These are phyloP conservation scores for Lecanicillium sp. DNA, from an alignment of 2,329 filamentous ascomycete genomes.

Conservation along the genomic window DNA sequence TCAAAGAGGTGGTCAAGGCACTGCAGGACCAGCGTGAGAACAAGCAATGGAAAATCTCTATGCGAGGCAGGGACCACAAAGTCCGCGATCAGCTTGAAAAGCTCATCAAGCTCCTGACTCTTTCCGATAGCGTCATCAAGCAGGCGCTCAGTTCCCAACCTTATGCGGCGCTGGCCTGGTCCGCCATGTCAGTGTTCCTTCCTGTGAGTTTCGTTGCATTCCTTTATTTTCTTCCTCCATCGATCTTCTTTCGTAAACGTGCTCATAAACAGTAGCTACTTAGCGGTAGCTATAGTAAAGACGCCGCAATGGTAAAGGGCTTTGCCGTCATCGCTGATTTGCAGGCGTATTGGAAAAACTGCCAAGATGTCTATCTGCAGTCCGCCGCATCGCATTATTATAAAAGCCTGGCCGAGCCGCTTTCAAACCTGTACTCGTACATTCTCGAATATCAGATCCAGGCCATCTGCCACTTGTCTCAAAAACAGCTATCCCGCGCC, in stretches of 20 bases:
- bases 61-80: background rate
- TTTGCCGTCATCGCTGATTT: background rate
- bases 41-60: background rate
- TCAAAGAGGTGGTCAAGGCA: background rate
- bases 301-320: background rate
- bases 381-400: background rate
- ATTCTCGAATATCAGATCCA: slow-evolving; percentile 3
- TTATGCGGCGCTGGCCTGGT: slow-evolving; percentile 6
- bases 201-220: background rate
- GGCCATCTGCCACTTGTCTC: slow-evolving; percentile 2
- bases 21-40: background rate
- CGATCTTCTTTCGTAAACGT: background rate
- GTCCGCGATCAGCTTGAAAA: background rate
- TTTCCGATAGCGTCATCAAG: background rate
- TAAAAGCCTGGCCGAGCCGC: background rate
- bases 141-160: slow-evolving; percentile 2
- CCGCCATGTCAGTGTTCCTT: background rate
- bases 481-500: background rate
- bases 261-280: background rate
- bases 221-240: background rate
- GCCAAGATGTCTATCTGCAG: background rate
- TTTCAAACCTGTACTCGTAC: background rate
- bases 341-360: background rate
- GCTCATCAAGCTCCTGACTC: background rate
- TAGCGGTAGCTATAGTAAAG: background rate